Evolutionary conservation across 805 yeast genomes (phyloP).

Genomic region (Suhomyces sp.): DNA sequence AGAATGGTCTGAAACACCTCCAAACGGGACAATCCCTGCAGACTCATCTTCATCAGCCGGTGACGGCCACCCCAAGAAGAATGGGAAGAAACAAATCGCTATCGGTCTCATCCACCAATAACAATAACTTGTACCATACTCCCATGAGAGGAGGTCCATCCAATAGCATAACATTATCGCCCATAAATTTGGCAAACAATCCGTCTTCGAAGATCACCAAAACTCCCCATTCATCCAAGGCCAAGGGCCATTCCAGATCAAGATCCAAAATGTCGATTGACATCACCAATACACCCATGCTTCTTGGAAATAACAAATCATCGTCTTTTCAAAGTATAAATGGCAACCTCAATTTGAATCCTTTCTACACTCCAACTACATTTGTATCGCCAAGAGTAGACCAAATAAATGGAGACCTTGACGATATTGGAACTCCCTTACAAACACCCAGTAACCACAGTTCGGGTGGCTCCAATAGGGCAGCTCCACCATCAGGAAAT

Average conservation of each 20-base stretch:
- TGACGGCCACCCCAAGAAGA: slow-evolving; percentile 35
- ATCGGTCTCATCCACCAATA: slow-evolving; percentile 29
- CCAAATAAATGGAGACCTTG: slow-evolving; percentile 18
- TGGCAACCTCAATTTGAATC: slow-evolving; percentile 27
- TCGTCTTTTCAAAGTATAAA: slow-evolving; percentile 7
- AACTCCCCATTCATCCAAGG: slow-evolving; percentile 32
- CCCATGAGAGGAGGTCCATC: slow-evolving; percentile 28
- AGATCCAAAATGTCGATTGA: slow-evolving; percentile 42
- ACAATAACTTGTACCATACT: slow-evolving; percentile 27
- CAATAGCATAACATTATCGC: slow-evolving; percentile 17
- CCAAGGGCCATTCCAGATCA: slow-evolving; percentile 39
- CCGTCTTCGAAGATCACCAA: slow-evolving; percentile 30
- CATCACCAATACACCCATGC: slow-evolving; percentile 19
- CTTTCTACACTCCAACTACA: slow-evolving; percentile 48
- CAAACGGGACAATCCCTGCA: not conserved
- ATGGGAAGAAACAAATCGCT: slow-evolving; percentile 33
- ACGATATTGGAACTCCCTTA: slow-evolving; percentile 23
- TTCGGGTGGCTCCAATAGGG: slow-evolving; percentile 3
- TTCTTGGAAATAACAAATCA: slow-evolving; percentile 4
- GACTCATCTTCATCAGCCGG: slow-evolving; percentile 10
- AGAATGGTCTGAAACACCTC: slow-evolving; percentile 1
- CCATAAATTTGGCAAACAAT: slow-evolving; percentile 19
- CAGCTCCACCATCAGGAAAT: not conserved
- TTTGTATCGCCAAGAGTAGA: slow-evolving; percentile 44
- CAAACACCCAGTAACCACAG: slow-evolving; percentile 17